Evolutionary conservation across 805 yeast genomes (phyloP), one percentile per base, ranked within the genome.

Genomic region (Scheffersomyces ergatensis): DNA sequence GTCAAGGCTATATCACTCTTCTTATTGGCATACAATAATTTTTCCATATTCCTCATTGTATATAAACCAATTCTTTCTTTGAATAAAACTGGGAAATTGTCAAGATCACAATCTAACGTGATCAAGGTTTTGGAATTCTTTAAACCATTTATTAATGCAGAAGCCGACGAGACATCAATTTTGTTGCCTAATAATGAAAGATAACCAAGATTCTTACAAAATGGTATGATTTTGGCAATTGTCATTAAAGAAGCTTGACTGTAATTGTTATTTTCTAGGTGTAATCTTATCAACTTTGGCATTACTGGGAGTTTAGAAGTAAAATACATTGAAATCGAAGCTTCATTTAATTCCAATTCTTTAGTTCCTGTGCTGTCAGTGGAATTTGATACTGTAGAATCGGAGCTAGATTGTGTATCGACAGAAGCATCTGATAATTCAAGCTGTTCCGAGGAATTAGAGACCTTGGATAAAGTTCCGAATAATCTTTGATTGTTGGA

Each of bases 21-120:
- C 27, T 76, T 85, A 65, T 65, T 46, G 32, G 55, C 58, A 42
- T 73, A 71, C 40, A 83, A 62, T 38, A 74, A 69, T 17, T 65
- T 50, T 50, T 84, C 89, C 83, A 89, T 83, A 59, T 90, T 90
- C 51, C 84, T 77, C 83, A 90, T 82, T 36, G 93, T 77, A 50
- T 85, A 82, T 33, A 86, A 72, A 1, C 95, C 93, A 43, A 89
- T 77, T 52, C 82, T 77, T 32, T 89, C 85, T 52, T 78, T 80
- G 47, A 83, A 73, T 37, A 74, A 68, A 39, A 75, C 77, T 11
- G 90, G 83, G 48, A 86, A 72, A 16, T 70, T 62, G 16, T 73
- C 81, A 42, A 73, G 73, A 50, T 86, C 90, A 37, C 86, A 69
- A 49, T 85, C 93, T 30, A 88, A 62, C 13, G 82, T 78, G 38